phyloP scores from a whole-genome alignment of 2,329 filamentous ascomycete species.

The Teratosphaeria viscida region DNA sequence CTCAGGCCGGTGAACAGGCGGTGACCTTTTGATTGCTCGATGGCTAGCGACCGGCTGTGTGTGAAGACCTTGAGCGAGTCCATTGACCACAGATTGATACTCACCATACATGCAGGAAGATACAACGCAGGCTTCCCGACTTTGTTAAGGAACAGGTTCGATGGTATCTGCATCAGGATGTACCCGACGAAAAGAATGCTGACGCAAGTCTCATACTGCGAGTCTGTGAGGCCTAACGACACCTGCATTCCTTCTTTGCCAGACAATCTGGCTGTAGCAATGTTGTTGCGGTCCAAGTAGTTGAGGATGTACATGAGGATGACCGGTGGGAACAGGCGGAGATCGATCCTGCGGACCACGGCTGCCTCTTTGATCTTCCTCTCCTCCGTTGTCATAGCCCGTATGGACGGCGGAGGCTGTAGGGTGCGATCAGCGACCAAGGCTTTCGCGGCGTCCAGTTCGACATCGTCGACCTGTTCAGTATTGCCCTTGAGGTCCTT shows the following conservation, averaged over 20 bases:
- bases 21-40: too few species aligned
- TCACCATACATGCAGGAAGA: slow-evolving; percentile 21
- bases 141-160: slow-evolving; percentile 28
- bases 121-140: slow-evolving; percentile 25
- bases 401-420: slow-evolving; percentile 9
- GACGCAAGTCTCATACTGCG: slow-evolving; percentile 37
- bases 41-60: too few species aligned
- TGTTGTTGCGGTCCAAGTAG: slow-evolving; percentile 11
- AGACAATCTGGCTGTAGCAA: slow-evolving; percentile 19
- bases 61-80: too few species aligned
- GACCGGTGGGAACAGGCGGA: slow-evolving; percentile 56
- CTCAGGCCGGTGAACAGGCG: too few species aligned
- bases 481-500: slow-evolving; percentile 7
- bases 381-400: slow-evolving; percentile 9
- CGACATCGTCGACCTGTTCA: slow-evolving; percentile 12
- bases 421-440: not conserved
- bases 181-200: slow-evolving; percentile 34
- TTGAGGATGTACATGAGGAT: slow-evolving; percentile 63
- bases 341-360: slow-evolving; percentile 59
- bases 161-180: slow-evolving; percentile 27
- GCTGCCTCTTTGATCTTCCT: slow-evolving; percentile 3
- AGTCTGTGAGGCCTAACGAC: slow-evolving; percentile 34
- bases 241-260: slow-evolving; percentile 32
- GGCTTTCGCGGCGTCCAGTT: slow-evolving; percentile 1
- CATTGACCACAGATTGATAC: not conserved